Percentiles rank a stretch among this genome's conserved stretches.
These are phyloP conservation scores for Tetrahymena elliotti DNA, from an alignment of 73 alveolate genomes.

Conservation along the genomic window DNA sequence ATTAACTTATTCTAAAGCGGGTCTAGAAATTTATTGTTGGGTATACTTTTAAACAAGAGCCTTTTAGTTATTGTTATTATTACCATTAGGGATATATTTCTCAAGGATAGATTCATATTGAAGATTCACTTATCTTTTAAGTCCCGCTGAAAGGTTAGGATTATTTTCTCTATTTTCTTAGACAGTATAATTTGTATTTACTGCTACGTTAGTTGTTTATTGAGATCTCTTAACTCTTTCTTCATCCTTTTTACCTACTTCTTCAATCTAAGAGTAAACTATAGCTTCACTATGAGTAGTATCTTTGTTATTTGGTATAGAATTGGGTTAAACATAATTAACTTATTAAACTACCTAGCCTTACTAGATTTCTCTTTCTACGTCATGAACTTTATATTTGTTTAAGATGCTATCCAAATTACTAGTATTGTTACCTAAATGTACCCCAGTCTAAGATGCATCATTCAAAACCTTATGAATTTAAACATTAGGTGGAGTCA, in stretches of 20 bases:
- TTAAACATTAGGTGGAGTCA: background rate
- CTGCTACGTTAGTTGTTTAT: background rate
- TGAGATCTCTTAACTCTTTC: background rate
- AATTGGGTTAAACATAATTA: background rate
- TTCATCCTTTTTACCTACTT: background rate
- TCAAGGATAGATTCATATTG: background rate
- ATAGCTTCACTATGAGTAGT: background rate
- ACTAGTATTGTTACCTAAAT: background rate
- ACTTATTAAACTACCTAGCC: background rate
- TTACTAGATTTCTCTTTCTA: background rate
- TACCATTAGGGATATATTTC: background rate
- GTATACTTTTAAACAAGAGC: background rate
- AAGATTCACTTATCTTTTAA: background rate
- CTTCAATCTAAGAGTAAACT: background rate
- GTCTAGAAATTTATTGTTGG: background rate
- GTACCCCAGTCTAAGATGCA: background rate
- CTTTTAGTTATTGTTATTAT: background rate
- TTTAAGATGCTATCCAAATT: background rate
- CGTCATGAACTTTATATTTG: background rate
- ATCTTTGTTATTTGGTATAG: background rate
- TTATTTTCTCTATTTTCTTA: background rate
- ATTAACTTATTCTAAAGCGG: background rate
- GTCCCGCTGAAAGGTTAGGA: background rate
- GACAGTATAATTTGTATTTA: background rate
- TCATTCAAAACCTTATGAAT: background rate